These are phyloP conservation scores for Aspergillus thermomutatus DNA, from an alignment of 2,329 filamentous ascomycete species.

Conservation along the genomic window DNA sequence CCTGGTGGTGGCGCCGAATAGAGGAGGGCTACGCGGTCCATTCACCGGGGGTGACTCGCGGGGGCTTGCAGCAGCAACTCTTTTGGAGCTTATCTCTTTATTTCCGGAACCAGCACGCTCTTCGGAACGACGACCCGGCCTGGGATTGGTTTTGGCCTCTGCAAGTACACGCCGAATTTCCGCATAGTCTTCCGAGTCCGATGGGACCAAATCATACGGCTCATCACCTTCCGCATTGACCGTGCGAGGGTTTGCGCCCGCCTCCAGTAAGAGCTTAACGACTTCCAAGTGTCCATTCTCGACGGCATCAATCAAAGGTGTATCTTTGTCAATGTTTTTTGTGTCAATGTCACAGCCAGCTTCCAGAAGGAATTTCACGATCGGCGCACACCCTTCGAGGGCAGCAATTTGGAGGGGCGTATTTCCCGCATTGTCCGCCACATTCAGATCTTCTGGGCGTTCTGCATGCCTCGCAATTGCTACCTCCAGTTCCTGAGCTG, in stretches of 20 bases:
- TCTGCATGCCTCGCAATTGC: constrained; percentile 73
- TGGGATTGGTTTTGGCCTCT: constrained; percentile 59
- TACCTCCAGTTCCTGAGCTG: constrained; percentile 74
- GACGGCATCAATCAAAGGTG: constrained; percentile 90
- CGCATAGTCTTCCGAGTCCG: constrained; percentile 71
- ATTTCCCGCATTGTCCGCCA: constrained; percentile 92
- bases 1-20: constrained; percentile 28
- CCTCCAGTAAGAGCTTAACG: constrained; percentile 75
- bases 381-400: constrained; percentile 78
- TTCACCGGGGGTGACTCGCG: constrained; percentile 42
- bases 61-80: constrained; percentile 44
- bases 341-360: constrained; percentile 82
- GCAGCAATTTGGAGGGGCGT: constrained; percentile 92
- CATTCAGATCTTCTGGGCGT: constrained; percentile 81
- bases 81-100: constrained; percentile 40
- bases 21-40: constrained; percentile 41
- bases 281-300: constrained; percentile 92
- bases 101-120: constrained; percentile 35
- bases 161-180: constrained; percentile 71
- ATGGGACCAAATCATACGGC: constrained; percentile 76
- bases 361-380: constrained; percentile 81
- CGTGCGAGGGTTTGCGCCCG: constrained; percentile 87
- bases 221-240: constrained; percentile 91
- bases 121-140: constrained; percentile 42
- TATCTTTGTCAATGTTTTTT: constrained; percentile 77